Base-by-base conservation (phyloP, 371 early-diverging fungal genomes). In the Lichtheimia ornata region DNA sequence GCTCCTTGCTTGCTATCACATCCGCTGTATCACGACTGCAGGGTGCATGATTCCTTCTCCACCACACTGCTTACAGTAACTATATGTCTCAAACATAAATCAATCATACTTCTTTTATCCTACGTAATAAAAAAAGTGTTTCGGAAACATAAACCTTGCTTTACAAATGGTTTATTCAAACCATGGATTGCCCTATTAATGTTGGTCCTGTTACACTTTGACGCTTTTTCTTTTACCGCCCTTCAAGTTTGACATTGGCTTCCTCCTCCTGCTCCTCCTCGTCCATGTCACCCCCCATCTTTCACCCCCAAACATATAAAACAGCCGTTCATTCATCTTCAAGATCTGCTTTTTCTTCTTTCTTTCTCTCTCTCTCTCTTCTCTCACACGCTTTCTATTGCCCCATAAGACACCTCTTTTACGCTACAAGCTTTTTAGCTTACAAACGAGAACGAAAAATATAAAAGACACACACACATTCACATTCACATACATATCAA, bases 181-280 rank as follows among this genome's bases (percentile, higher is more conserved):
- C n/a, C n/a, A 52, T 52, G 18, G 11, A 41, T 20, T 55, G 15
- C 14, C 27, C 51, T 59, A 15, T 30, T 49, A 12, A 22, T 59
- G 20, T 24, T 49, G 20, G 50, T 53, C 59, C 65, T 58, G 65
- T 70, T 66, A 63, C 71, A 64, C 71, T 45, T 28, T 56, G 49
- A 50, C 56, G 57, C 52, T 64, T 58, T 66, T 72, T 63, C 49
- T 56, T 55, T 61, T 57, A 50, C 54, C 61, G 55, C 60, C 60
- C 56, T 41, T 51, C 53, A 52, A 52, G 24, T 28, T 12, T 28
- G 28, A 24, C 35, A 35, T 47, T 47, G 47, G 14, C 20, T 45
- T 35, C 57, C 41, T 56, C 20, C 18, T 40, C 18, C 35, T 40
- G 41, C 41, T 24, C 44, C 44, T 24, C 45, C 14, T 17, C 57